These are phyloP conservation scores for Ascochyta fabae DNA, from an alignment of 2,329 filamentous ascomycete genomes.

Conservation along the genomic window DNA sequence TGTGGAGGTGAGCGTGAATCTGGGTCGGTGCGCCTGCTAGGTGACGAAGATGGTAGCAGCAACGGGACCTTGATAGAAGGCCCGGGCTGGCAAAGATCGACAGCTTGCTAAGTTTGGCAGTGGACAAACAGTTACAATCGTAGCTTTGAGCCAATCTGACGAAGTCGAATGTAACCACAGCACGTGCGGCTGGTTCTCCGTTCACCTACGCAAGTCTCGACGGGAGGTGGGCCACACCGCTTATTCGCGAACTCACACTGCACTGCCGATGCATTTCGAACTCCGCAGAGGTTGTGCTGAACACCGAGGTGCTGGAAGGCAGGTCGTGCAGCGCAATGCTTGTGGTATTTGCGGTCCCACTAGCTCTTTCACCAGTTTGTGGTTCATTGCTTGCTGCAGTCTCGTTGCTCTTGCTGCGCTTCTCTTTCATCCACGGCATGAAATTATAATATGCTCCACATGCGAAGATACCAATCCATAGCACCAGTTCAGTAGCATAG, in stretches of 20 bases:
- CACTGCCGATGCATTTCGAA: constrained; percentile 35
- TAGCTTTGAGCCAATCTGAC: background rate
- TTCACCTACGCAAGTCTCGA: constrained; percentile 16
- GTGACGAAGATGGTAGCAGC: constrained; percentile 2
- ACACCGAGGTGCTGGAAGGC: constrained; percentile 69
- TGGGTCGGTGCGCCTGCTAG: constrained; percentile 10
- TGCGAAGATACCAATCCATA: constrained; percentile 72
- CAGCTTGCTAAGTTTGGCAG: background rate
- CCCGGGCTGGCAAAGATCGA: background rate
- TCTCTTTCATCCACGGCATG: constrained; percentile 61
- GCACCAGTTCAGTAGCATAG: constrained; percentile 68
- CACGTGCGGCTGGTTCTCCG: background rate
- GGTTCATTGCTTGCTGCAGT: background rate
- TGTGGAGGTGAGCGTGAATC: constrained; percentile 8
- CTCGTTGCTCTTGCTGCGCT: constrained; percentile 20
- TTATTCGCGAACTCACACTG: constrained; percentile 15
- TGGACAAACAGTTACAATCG: constrained; percentile 1
- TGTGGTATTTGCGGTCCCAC: constrained; percentile 12
- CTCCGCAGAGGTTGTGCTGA: constrained; percentile 61
- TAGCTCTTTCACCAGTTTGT: background rate
- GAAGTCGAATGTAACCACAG: background rate
- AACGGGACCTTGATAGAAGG: background rate
- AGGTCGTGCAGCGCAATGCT: constrained; percentile 55
- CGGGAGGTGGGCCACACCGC: constrained; percentile 8
- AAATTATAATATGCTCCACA: constrained; percentile 71